Percentiles rank a stretch among this genome's conserved stretches.
These are phyloP conservation scores for Porcisia hertigi DNA, from an alignment of 208 protist genomes.

Conservation along the genomic window DNA sequence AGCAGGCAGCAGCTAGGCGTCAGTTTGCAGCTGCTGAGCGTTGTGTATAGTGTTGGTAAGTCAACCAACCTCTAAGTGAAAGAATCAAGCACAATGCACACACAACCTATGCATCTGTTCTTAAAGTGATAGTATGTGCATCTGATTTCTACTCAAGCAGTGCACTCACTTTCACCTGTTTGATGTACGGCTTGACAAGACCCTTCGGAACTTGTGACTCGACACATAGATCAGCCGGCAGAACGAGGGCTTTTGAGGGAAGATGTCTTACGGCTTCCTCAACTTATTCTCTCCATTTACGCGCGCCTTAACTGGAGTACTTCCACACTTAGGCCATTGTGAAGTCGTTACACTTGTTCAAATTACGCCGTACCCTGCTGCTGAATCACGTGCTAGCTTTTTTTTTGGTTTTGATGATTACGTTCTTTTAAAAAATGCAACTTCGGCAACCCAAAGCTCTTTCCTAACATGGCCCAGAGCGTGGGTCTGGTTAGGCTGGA, in stretches of 20 bases:
- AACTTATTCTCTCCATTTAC: not conserved
- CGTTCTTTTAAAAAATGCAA: constrained; percentile 40
- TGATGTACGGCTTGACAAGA: not conserved
- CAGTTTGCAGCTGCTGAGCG: too few relatives aligned
- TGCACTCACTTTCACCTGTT: not conserved
- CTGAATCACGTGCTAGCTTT: constrained; percentile 15
- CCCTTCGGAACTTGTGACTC: not conserved
- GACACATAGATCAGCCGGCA: not conserved
- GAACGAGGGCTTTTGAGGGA: not conserved
- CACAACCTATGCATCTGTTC: not conserved
- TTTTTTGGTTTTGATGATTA: constrained; percentile 19
- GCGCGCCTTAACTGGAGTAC: not conserved
- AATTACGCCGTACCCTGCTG: constrained; percentile 9
- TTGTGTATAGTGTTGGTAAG: too few relatives aligned
- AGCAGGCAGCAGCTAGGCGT: too few relatives aligned
- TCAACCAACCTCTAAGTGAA: too few relatives aligned
- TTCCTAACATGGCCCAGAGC: constrained; percentile 33
- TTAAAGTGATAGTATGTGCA: not conserved
- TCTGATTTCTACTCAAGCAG: not conserved
- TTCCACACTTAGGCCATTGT: not conserved
- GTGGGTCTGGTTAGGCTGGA: constrained; percentile 32
- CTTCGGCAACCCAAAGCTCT: constrained; percentile 48
- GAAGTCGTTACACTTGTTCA: not conserved
- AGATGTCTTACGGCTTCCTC: not conserved
- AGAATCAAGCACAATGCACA: too few relatives aligned